Evolutionary conservation across 768 basidiomycete genomes (phyloP).

Genomic region (Suillus luteus): DNA sequence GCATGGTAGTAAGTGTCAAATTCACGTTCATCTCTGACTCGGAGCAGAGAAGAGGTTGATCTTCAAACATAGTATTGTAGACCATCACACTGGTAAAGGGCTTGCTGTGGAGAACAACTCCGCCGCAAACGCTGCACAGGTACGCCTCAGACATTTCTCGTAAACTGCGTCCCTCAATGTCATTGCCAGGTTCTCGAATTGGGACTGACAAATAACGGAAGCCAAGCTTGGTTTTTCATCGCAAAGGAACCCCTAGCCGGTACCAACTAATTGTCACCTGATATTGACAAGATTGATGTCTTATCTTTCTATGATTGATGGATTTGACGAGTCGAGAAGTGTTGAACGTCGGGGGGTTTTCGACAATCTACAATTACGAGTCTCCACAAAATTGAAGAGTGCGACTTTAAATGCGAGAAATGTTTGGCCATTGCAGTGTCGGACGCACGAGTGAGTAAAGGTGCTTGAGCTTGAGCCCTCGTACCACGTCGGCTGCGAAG

Average conservation of each 20-base stretch:
- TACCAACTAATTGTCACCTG: background rate
- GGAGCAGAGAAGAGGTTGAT: background rate
- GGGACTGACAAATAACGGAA: background rate
- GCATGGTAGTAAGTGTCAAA: constrained; percentile 10
- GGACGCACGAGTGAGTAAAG: no score
- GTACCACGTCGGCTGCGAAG: background rate
- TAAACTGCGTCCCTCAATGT: background rate
- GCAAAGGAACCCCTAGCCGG: constrained; percentile 9
- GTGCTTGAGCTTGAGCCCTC: no score
- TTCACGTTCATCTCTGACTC: background rate
- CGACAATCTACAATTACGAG: background rate
- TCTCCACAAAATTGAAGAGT: background rate
- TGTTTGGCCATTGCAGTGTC: background rate
- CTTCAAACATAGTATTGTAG: constrained; percentile 5
- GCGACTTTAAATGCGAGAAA: background rate
- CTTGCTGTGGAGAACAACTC: constrained; percentile 2
- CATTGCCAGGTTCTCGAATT: background rate
- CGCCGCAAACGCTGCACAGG: constrained; percentile 6
- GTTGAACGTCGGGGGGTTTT: background rate
- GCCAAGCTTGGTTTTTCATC: constrained; percentile 17
- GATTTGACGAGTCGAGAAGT: background rate
- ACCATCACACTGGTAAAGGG: constrained; percentile 9
- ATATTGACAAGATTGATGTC: background rate
- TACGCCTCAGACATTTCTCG: background rate
- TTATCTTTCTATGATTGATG: background rate